Evolutionary conservation across 768 basidiomycete genomes (phyloP), one percentile per base, ranked within the genome.

Genomic region (Lactarius trivialis): DNA sequence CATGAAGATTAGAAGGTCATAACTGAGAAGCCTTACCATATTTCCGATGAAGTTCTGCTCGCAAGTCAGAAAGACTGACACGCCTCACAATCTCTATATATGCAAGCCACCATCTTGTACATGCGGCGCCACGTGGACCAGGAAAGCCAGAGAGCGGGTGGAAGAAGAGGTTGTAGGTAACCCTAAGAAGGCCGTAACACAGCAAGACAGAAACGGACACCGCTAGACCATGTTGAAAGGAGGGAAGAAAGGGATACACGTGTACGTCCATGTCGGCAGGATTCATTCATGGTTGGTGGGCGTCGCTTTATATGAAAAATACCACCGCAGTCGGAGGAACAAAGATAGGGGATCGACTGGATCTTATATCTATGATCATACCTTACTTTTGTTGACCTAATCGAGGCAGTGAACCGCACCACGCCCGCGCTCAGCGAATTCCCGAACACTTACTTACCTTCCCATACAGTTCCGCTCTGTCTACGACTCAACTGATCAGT

Each of bases 41-140:
- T 55, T 43, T 43, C 32, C 34, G 30, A 30, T 64, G 63, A 2
- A 64, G 59, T 11, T 64, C 59, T 1, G 26, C 9, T n/a, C 63
- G 63, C 6, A 64, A 43, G 24, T 55, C 55, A 12, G 59, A 33
- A 15, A 64, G 53, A 26, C 59, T 60, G 37, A 64, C 36, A 1
- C 48, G 48, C 49, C 14, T 64, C 12, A 33, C 52, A 14, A 61
- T 30, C 5, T 64, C 54, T 54, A 55, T 60, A 39, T 64, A 64
- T 14, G 63, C 63, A n/a, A 64, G 63, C 63, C 63, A 64, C 49
- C 24, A 24, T 2, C 48, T 64, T 21, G 63, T 60, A 34, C 63
- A 64, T 32, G 63, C 63, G 1, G 63, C 63, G 12, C 59, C 54
- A 5, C 63, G 63, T 7, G 63, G 63, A 19, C 63, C 63, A 15